A percentile compares a stretch with the other conserved stretches of the same genome.
These are phyloP conservation scores for Pholiota molesta DNA, from an alignment of 768 basidiomycete genomes.

Conservation along the genomic window DNA sequence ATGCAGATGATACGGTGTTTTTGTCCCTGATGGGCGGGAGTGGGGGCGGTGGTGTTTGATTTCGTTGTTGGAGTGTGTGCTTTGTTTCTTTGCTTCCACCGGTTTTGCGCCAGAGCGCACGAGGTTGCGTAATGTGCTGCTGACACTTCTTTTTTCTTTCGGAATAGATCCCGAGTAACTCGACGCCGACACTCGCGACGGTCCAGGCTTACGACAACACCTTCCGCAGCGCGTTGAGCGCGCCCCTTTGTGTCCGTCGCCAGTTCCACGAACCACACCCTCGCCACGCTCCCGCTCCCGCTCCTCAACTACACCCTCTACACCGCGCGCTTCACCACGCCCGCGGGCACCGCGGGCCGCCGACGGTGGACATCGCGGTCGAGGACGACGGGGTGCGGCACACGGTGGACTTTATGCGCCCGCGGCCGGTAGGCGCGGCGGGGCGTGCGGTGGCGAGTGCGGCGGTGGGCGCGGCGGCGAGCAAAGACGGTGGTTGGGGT, in stretches of 20 bases:
- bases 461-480: too few relatives aligned
- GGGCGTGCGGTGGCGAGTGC: too few relatives aligned
- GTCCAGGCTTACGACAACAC: slow-evolving; percentile 4
- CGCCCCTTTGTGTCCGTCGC: not conserved
- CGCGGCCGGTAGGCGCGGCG: too few relatives aligned
- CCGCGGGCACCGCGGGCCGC: not conserved
- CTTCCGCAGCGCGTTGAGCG: not conserved
- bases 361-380: slow-evolving; percentile 1
- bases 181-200: not conserved
- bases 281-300: not conserved
- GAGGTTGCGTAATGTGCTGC: too few relatives aligned
- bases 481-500: too few relatives aligned
- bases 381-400: not conserved
- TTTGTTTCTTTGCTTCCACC: too few relatives aligned
- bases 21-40: slow-evolving; percentile 31
- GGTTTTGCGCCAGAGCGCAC: too few relatives aligned
- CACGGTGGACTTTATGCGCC: too few relatives aligned
- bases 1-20: slow-evolving; percentile 34
- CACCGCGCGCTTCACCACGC: not conserved
- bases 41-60: not conserved
- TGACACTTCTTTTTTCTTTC: not conserved
- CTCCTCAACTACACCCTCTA: not conserved
- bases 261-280: not conserved
- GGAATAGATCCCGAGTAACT: not conserved
- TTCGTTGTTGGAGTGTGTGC: slow-evolving; percentile 1